These are phyloP conservation scores for Naganishia sp. DNA, from an alignment of 1,284 basidiomycete genomes.

Conservation along the genomic window DNA sequence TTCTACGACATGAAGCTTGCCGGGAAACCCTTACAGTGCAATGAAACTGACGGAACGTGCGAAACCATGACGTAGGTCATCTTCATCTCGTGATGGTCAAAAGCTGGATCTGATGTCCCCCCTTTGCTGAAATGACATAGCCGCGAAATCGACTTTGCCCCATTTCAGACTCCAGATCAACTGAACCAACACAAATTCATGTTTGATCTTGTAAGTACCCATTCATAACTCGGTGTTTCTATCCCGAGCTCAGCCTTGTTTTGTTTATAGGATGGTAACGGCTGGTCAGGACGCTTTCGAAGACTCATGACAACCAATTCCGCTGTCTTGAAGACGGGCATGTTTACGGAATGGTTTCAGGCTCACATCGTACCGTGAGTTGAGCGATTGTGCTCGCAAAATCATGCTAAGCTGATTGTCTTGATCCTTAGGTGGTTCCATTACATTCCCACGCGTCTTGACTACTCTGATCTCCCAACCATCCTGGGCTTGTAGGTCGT, in stretches of 20 bases:
- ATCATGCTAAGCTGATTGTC: not conserved
- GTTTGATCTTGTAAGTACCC: slow-evolving; percentile 56
- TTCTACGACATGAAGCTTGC: slow-evolving; percentile 51
- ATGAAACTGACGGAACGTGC: slow-evolving; percentile 49
- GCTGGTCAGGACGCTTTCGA: slow-evolving; percentile 29
- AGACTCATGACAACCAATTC: slow-evolving; percentile 55
- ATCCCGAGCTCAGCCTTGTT: not conserved
- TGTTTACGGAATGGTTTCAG: slow-evolving; percentile 53
- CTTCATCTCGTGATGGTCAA: not conserved
- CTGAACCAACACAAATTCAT: slow-evolving; percentile 54
- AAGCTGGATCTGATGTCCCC: not conserved
- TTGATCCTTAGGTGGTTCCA: slow-evolving; percentile 47
- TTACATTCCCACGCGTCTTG: slow-evolving; percentile 51
- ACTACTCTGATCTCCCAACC: slow-evolving; percentile 50
- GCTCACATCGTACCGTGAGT: slow-evolving; percentile 52
- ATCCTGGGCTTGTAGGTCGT: slow-evolving; percentile 51
- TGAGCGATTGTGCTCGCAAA: not conserved
- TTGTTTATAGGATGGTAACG: slow-evolving; percentile 8
- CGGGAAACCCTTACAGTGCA: slow-evolving; percentile 48
- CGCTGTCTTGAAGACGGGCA: slow-evolving; percentile 56
- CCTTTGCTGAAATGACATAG: slow-evolving; percentile 33
- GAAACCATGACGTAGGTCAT: slow-evolving; percentile 44
- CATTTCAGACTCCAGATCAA: slow-evolving; percentile 39
- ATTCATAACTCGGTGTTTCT: slow-evolving; percentile 53
- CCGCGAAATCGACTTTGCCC: slow-evolving; percentile 45